phyloP scores from a whole-genome alignment of 1,139 yeast genomes.

The Protomyces pachydermus region DNA sequence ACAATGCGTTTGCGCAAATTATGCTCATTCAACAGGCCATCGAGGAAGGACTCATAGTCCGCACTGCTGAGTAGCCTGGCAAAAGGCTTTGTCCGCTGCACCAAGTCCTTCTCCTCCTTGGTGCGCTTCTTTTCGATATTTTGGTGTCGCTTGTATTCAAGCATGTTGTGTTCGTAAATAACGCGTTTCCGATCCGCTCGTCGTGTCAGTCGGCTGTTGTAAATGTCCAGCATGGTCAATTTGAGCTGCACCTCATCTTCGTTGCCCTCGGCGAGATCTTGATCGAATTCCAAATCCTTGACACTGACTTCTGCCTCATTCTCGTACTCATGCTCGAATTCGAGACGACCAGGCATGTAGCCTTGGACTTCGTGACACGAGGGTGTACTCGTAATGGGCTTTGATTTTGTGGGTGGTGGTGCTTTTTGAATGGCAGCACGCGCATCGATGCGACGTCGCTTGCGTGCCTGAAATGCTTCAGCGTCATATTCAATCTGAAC shows the following conservation, averaged over 20 bases:
- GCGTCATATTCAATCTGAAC: constrained; percentile 64
- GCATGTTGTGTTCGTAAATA: constrained; percentile 65
- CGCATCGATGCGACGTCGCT: constrained; percentile 67
- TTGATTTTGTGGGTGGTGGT: constrained; percentile 64
- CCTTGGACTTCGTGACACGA: constrained; percentile 96
- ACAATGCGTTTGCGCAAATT: constrained; percentile 75
- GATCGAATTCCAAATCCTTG: constrained; percentile 91
- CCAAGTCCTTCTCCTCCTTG: constrained; percentile 83
- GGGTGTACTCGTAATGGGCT: constrained; percentile 89
- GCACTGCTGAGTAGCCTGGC: constrained; percentile 73
- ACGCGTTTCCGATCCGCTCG: constrained; percentile 89
- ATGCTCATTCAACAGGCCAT: constrained; percentile 70
- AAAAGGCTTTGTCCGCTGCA: constrained; percentile 69
- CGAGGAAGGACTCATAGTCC: constrained; percentile 70
- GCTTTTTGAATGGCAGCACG: constrained; percentile 51
- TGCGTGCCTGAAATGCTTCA: constrained; percentile 59
- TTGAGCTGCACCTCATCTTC: constrained; percentile 84
- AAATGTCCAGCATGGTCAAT: constrained; percentile 78
- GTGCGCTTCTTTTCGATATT: constrained; percentile 72
- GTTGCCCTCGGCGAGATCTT: constrained; percentile 61
- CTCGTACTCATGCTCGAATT: constrained; percentile 92
- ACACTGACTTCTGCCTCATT: constrained; percentile 93
- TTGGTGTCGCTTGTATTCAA: constrained; percentile 79
- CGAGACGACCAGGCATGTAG: constrained; percentile 97
- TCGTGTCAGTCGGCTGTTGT: constrained; percentile 79